Base-by-base conservation (phyloP, 2,329 filamentous ascomycete species). In the Xylariaceae sp. region DNA sequence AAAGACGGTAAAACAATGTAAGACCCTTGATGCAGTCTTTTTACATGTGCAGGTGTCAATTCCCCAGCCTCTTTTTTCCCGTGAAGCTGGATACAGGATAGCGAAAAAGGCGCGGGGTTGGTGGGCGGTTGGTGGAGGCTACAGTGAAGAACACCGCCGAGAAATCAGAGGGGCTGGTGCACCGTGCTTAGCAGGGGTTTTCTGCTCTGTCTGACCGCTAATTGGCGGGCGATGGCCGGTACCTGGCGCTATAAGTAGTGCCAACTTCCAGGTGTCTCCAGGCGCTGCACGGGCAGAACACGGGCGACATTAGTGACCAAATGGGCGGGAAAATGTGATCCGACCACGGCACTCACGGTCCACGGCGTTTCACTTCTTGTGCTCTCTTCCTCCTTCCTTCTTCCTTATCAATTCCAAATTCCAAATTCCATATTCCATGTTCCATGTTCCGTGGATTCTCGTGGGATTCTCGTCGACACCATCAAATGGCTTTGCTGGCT, bases 31-130 rank as follows among this genome's bases (percentile, higher is more conserved):
- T 63, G 63, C 63, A 64, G 29, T 60, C 54, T 63, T 65, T 60
- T 60, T 60, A 57, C 54, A 55, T 60, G 59, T 44, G 41, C 47
- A 51, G 52, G 19, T 19, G 19, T 55, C 53, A 42, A 50, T 49
- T 62, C 57, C 64, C 65, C 65, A 66, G 55, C 64, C 65, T 62
- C 63, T 61, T 60, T 54, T 48, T 62, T 63, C 43, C 51, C 49
- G 49, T 57, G 60, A 58, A 56, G 50, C 56, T 52, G 51, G 47
- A n/a, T 34, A 43, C 54, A 46, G 26, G 30, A 43, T 53, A 53
- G 54, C 56, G 50, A 42, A 62, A 65, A 66, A 66, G 61, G 55
- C 63, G 65, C 65, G 65, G 65, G 65, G 65, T 62, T 67, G 65
- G 65, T 61, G 59, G n/a, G 50, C 49, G 12, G 30, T 54, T 48